phyloP scores from a whole-genome alignment of 768 basidiomycete species.

The Mycena indigotica region DNA sequence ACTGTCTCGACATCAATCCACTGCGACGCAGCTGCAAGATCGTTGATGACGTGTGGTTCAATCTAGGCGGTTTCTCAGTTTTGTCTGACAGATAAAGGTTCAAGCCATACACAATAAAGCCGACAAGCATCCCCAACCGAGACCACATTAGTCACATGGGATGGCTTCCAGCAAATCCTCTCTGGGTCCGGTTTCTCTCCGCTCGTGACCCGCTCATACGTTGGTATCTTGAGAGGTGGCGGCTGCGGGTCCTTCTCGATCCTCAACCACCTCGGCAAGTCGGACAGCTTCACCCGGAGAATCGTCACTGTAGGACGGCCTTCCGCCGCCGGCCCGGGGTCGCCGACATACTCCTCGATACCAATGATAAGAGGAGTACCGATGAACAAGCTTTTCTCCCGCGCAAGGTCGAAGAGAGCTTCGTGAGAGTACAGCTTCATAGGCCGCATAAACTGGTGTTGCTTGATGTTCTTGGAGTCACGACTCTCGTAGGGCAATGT shows the following conservation, averaged over 20 bases:
- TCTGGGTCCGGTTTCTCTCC: neutral
- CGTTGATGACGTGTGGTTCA: neutral
- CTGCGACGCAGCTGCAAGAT: neutral
- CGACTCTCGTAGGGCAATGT: neutral
- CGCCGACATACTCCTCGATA: neutral
- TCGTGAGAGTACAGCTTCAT: neutral
- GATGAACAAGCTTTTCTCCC: neutral
- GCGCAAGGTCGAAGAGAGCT: neutral
- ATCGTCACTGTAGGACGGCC: neutral
- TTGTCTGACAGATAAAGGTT: neutral
- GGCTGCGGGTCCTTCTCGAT: neutral
- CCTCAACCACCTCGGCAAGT: neutral
- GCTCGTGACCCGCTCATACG: neutral
- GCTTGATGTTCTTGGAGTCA: neutral
- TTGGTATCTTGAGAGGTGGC: neutral
- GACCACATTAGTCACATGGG: neutral
- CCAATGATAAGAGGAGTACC: neutral
- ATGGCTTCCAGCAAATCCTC: neutral
- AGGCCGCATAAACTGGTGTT: no score
- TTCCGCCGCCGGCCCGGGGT: neutral
- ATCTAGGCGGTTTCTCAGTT: neutral
- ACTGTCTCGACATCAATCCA: slow-evolving; percentile 2
- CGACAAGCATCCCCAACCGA: neutral
- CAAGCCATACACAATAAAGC: neutral
- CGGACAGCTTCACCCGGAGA: neutral